These are phyloP conservation scores for Suillus spraguei DNA, from an alignment of 768 basidiomycete species.

Conservation along the genomic window DNA sequence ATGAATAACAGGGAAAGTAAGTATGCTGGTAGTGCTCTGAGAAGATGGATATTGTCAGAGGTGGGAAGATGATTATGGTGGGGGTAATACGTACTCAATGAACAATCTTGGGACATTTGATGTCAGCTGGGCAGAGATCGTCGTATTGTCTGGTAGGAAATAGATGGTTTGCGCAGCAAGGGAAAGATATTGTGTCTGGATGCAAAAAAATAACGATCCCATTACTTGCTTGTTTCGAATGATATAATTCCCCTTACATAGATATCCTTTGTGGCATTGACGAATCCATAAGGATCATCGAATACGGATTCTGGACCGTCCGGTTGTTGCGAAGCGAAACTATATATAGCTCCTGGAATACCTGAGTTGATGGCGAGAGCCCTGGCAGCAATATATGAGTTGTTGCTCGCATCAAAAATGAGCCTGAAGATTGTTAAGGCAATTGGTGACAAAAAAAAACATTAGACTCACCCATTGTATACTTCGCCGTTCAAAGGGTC, in stretches of 20 bases:
- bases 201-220: background rate
- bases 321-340: constrained; percentile 44
- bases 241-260: constrained; percentile 23
- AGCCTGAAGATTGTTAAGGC: constrained; percentile 35
- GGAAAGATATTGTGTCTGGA: constrained; percentile 60
- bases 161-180: constrained; percentile 60
- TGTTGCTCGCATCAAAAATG: constrained; percentile 37
- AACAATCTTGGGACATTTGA: constrained; percentile 51
- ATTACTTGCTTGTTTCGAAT: background rate
- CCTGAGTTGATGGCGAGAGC: constrained; percentile 50
- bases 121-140: constrained; percentile 42
- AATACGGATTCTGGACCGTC: constrained; percentile 49
- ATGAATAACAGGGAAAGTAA: constrained; percentile 51
- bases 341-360: constrained; percentile 64
- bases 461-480: constrained; percentile 60
- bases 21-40: constrained; percentile 56
- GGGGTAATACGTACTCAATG: constrained; percentile 52
- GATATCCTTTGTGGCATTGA: constrained; percentile 49
- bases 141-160: constrained; percentile 46
- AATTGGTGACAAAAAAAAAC: background rate
- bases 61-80: background rate
- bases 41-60: constrained; percentile 10
- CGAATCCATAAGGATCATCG: constrained; percentile 49
- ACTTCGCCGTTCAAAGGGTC: constrained; percentile 44
- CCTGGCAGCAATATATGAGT: constrained; percentile 54